Conservation (phyloP, 139 green algal genomes). For the Yamagishiella unicocca region DNA sequence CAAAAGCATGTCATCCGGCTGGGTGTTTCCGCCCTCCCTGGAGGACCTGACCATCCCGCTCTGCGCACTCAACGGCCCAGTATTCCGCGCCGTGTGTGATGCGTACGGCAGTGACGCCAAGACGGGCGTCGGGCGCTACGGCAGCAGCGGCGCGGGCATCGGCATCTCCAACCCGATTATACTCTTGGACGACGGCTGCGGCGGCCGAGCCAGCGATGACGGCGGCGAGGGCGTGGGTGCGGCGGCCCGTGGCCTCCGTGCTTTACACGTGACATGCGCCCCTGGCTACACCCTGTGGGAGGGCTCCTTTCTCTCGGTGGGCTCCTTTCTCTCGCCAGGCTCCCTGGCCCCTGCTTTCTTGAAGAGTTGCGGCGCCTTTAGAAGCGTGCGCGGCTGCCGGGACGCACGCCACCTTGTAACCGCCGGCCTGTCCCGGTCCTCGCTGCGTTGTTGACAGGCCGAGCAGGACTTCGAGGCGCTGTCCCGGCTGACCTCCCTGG, state of each 20-base stretch:
- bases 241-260: background rate
- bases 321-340: no score
- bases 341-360: no score
- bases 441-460: no score
- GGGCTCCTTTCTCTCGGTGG: slow-evolving; percentile 19
- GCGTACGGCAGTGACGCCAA: background rate
- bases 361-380: no score
- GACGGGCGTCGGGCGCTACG: no score
- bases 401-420: no score
- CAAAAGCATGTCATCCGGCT: no score
- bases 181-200: background rate
- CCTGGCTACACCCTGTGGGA: slow-evolving; percentile 13
- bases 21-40: background rate
- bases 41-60: slow-evolving; percentile 25
- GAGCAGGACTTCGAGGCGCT: background rate
- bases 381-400: no score
- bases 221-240: background rate
- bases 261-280: background rate
- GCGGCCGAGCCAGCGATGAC: background rate
- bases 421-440: no score
- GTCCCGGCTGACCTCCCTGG: background rate
- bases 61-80: slow-evolving; percentile 14
- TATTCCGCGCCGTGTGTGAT: background rate
- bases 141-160: no score
- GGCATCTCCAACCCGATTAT: no score